These are phyloP conservation scores for Schizothecium vesticola DNA, from an alignment of 495 filamentous ascomycete genomes.

Conservation along the genomic window DNA sequence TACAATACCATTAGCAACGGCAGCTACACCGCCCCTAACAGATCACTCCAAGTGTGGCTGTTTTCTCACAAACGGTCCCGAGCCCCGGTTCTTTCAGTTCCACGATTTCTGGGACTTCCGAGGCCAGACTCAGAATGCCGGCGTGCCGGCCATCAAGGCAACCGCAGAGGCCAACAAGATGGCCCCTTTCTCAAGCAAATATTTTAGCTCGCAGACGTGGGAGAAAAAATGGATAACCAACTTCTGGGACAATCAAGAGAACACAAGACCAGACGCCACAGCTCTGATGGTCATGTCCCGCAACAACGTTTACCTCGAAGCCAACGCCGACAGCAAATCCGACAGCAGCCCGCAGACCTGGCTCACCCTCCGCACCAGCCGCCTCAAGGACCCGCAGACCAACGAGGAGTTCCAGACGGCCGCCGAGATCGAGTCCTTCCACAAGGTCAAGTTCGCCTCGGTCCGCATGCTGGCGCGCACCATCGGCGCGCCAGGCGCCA, in stretches of 20 bases:
- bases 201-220: slow-evolving; percentile 36
- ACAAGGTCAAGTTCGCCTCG: slow-evolving; percentile 52
- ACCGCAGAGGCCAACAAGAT: slow-evolving; percentile 24
- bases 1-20: slow-evolving; percentile 10
- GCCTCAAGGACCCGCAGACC: slow-evolving; percentile 26
- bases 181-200: slow-evolving; percentile 35
- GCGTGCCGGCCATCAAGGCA: slow-evolving; percentile 33
- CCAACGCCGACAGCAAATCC: slow-evolving; percentile 27
- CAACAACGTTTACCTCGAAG: slow-evolving; percentile 59
- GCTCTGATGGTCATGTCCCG: slow-evolving; percentile 57
- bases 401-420: slow-evolving; percentile 52
- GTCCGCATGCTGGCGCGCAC: slow-evolving; percentile 57
- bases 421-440: slow-evolving; percentile 57
- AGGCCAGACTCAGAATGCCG: slow-evolving; percentile 35
- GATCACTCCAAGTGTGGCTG: slow-evolving; percentile 41
- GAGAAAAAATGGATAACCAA: slow-evolving; percentile 54
- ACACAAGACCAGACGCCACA: slow-evolving; percentile 35
- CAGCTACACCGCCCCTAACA: slow-evolving; percentile 15
- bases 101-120: slow-evolving; percentile 69
- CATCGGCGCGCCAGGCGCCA: slow-evolving; percentile 51
- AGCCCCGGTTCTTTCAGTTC: slow-evolving; percentile 52
- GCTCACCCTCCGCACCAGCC: slow-evolving; percentile 58
- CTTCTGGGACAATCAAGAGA: slow-evolving; percentile 48
- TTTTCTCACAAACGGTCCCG: slow-evolving; percentile 44
- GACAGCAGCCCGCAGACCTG: slow-evolving; percentile 41